Base-by-base conservation (phyloP, 768 basidiomycete genomes). In the Mycena vitilis region DNA sequence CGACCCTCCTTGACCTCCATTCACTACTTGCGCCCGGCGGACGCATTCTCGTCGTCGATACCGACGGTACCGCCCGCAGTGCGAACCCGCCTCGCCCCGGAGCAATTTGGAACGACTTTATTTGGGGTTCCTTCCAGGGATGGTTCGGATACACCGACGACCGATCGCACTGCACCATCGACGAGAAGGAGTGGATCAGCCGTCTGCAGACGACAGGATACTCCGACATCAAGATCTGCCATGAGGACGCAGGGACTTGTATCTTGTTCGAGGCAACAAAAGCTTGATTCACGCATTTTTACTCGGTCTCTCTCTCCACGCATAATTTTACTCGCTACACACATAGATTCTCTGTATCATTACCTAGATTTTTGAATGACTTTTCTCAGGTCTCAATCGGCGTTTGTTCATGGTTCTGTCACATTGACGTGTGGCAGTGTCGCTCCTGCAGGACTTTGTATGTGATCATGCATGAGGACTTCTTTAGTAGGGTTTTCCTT, bases 211-310 rank as follows among this genome's bases (percentile, higher is more conserved):
- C 44, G 56, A 65, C 64, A 13, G 64, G 64, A 23, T 65, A 65
- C 56, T 65, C 64, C 30, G 59, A 65, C 40, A 18, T 65, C 64
- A 47, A 59, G 36, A 22, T 65, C 47, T 65, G 64, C 64, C 64
- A 65, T 47, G 64, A 65, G 52, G 64, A 65, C n/a, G 64, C 64
- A 12, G 64, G 64, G n/a, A 65, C 64, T 42, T 65, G 64, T 65
- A 65, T 65, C 47, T 18, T 65, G 64, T 65, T 65, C 15, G 64
- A 65, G 30, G 64, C 64, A 23, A 56, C 51, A 38, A 57, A 47
- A 36, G 64, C 22, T 51, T 65, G 22, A 64, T 40, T 25, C 20
- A 25, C 36, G 51, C 20, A 16, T 11, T 44, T 48, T 11, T 42
- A 3, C 30, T 30, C 30, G 30, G 30, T 30, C 5, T 30, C 30